Evolutionary conservation across 1,139 yeast genomes (phyloP), one percentile per base, ranked within the genome.

Genomic region (Magnusiomyces suaveolens): DNA sequence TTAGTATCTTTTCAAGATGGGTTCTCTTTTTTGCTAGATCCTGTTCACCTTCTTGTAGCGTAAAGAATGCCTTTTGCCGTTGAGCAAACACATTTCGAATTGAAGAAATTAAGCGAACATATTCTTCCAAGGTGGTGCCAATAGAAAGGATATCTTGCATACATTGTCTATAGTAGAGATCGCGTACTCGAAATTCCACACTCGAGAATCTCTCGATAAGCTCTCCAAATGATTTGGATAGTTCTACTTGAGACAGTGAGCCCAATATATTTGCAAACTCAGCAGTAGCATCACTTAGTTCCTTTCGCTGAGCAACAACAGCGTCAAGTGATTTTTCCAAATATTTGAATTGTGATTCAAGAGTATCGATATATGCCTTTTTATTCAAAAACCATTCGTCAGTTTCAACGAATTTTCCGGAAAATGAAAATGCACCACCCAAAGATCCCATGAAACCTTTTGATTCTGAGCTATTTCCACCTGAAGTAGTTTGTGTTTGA

Each of bases 101-200:
- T 26, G 96, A 87, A 2, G 85, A 83, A 43, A 92, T 80, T 21
- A 85, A 74, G 51, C 97, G 77, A 54, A 84, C 74, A 66, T 92
- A 90, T 66, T 90, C 97, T 65, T 90, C 97, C 43, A 92, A 74
- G 0, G 96, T 87, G 44, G 87, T 80, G 1, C 96, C 96, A 52
- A 92, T 72, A 0, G 96, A 88, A 59, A 92, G 72, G 63, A 89
- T 82, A 63, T 92, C 97, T 67, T 89, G 96, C 66, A 87, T 69
- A 59, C 90, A 84, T 58, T 86, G 81, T 56, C 97, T 79, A 60
- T 84, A 90, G 56, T 88, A 74, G 54, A 88, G 75, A 54, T 87
- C 95, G 61, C 81, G 82, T 46, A 90, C 77, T 59, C 87, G 79
- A 48, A 73, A 63, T 64, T 90, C 94, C 8, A 87, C 80, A 41